phyloP scores from a whole-genome alignment of 2,329 filamentous ascomycete genomes.

The Ophiocordyceps camponoti-saundersi region DNA sequence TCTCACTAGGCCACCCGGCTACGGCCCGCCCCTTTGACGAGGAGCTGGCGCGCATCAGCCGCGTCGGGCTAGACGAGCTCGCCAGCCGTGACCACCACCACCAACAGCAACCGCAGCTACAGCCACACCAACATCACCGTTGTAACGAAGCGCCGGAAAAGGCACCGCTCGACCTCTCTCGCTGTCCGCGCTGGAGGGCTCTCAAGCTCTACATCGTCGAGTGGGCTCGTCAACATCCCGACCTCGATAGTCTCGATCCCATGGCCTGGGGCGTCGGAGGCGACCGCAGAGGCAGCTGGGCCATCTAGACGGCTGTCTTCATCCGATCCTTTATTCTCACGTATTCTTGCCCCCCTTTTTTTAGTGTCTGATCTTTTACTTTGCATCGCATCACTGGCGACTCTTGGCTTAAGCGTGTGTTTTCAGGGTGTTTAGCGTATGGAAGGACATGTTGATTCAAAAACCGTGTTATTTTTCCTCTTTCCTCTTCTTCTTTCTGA shows the following conservation, averaged over 20 bases:
- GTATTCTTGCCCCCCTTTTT: neutral
- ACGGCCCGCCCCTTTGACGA: constrained; percentile 70
- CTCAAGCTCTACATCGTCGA: constrained; percentile 70
- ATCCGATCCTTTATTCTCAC: neutral
- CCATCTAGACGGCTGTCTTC: constrained; percentile 30
- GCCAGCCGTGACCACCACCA: constrained; percentile 47
- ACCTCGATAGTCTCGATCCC: constrained; percentile 42
- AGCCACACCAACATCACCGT: constrained; percentile 27
- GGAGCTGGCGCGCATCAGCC: constrained; percentile 69
- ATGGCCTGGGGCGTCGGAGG: constrained; percentile 48
- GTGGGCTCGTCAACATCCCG: constrained; percentile 78
- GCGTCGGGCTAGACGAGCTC: constrained; percentile 51
- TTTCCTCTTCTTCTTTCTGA: no score
- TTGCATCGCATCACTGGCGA: no score
- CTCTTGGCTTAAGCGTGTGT: no score
- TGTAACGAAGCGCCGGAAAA: no score
- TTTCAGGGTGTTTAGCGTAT: no score
- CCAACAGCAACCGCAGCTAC: constrained; percentile 57
- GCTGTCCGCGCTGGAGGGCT: constrained; percentile 63
- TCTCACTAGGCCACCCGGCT: constrained; percentile 81
- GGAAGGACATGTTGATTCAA: no score
- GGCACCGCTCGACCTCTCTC: constrained; percentile 18
- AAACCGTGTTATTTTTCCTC: no score
- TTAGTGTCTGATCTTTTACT: no score
- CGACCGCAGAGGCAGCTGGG: constrained; percentile 56